Base-by-base conservation (phyloP, 164 flowering plant genomes). In the Chloranthus sessilifolius region DNA sequence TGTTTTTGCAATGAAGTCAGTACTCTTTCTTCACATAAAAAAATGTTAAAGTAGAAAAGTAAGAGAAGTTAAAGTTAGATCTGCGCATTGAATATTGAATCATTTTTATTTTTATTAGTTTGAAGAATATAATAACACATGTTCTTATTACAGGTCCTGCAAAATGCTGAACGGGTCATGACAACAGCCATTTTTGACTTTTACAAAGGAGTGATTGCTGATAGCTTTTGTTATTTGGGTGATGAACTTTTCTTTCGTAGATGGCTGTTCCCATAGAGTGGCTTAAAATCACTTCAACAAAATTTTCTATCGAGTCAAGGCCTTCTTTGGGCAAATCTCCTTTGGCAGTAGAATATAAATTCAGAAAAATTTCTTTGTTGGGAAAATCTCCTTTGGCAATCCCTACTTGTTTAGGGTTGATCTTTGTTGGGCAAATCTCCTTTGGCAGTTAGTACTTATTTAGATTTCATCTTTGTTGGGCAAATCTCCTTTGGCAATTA, bases 301-400 rank as follows among this genome's bases (percentile, higher is more conserved):
- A 6, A 22, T 22, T 10, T 43, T 21, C 24, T 22, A 8, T 43
- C 24, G 3, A 24, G 28, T 14, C 7, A 40, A 40, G 4, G 38
- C 16, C 21, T 34, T 42, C 33, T 20, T 36, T 28, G 42, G 55
- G 36, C 28, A 47, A 56, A 33, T 64, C 52, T 52, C 56, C 50
- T 51, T 43, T 36, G 40, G 55, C 54, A 46, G 15, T 26, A 26
- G 22, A 8, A 5, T 44, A 9, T n/a, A n/a, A n/a, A n/a, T 17
- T 3, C 36, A 6, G 19, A 22, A 41, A 23, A 33, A 31, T 16
- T 47, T 56, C 25, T 50, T 30, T 38, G 27, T 49, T 45, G 61
- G 61, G 63, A 61, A 60, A 45, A 42, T 63, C 65, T 63, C 61
- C 65, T 71, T 67, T 59, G 60, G 66, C 74, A 61, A 36, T 34